Conservation (phyloP, 2,329 filamentous ascomycete genomes). For the Fusarium citri region DNA sequence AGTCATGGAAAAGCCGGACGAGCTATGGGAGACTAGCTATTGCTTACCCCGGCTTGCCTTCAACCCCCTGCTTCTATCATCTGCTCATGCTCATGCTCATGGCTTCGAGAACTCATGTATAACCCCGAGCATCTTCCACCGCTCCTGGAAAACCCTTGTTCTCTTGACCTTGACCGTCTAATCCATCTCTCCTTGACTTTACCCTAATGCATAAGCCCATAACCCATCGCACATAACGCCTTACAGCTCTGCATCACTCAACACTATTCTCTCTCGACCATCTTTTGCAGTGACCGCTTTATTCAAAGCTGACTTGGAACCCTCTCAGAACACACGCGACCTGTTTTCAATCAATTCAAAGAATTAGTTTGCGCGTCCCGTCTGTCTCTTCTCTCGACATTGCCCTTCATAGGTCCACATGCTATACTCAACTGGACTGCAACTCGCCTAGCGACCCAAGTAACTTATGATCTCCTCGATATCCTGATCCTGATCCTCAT, state of each 20-base stretch:
- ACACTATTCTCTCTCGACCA: constrained; percentile 16
- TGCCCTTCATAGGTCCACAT: background rate
- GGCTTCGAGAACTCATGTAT: constrained; percentile 16
- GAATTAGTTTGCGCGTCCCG: constrained; percentile 10
- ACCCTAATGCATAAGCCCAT: constrained; percentile 27
- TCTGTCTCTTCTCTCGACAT: background rate
- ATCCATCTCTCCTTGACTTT: constrained; percentile 10
- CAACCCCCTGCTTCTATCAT: constrained; percentile 43
- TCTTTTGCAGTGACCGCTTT: constrained; percentile 38
- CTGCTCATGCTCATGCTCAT: constrained; percentile 20
- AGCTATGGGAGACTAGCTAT: constrained; percentile 21
- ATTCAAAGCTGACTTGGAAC: constrained; percentile 34
- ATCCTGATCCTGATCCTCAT: constrained; percentile 14
- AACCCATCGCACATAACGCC: constrained; percentile 35
- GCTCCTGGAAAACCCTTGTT: constrained; percentile 21
- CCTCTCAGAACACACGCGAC: constrained; percentile 30
- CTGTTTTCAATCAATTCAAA: constrained; percentile 9
- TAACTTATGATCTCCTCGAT: constrained; percentile 9
- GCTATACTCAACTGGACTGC: background rate
- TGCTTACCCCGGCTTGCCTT: constrained; percentile 33
- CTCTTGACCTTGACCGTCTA: constrained; percentile 33
- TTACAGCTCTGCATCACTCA: constrained; percentile 22
- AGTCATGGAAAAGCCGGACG: constrained; percentile 1
- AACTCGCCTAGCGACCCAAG: constrained; percentile 8
- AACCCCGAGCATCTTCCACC: constrained; percentile 36